Evolutionary conservation across 1,139 yeast genomes (phyloP).

Genomic region (Nakaseomyces nivariensis): DNA sequence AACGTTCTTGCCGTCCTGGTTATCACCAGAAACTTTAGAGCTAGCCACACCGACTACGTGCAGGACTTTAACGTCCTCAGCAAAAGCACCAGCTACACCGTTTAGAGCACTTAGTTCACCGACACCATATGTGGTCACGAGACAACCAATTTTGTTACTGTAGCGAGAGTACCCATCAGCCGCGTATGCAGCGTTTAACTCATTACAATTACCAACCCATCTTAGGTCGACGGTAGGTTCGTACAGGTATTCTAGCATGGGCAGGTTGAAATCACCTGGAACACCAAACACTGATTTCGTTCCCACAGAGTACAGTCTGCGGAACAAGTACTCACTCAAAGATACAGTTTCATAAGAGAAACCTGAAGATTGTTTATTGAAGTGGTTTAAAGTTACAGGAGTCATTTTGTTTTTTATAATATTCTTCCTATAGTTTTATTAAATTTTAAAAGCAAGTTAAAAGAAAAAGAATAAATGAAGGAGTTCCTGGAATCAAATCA

Average conservation of each 20-base stretch:
- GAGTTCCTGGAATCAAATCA: background rate
- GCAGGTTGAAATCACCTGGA: conserved; percentile 53
- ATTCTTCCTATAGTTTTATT: background rate
- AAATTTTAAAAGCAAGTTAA: background rate
- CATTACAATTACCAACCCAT: conserved; percentile 48
- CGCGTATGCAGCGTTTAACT: conserved; percentile 48
- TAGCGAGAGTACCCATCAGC: conserved; percentile 63
- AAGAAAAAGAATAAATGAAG: background rate
- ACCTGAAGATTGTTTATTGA: background rate
- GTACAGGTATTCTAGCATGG: conserved; percentile 45
- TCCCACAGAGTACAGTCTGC: conserved; percentile 22
- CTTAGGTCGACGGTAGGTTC: conserved; percentile 16
- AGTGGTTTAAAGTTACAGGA: conserved; percentile 1
- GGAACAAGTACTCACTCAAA: conserved; percentile 29
- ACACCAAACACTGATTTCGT: conserved; percentile 34
- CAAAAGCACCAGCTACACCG: conserved; percentile 58
- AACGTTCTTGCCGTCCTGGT: conserved; percentile 42
- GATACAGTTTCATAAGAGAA: conserved; percentile 14
- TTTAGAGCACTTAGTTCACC: conserved; percentile 64
- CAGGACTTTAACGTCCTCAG: conserved; percentile 53
- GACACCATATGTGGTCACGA: conserved; percentile 62
- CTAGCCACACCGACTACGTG: conserved; percentile 62
- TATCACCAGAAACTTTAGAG: conserved; percentile 30
- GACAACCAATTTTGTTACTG: conserved; percentile 46
- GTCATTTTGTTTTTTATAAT: background rate